phyloP scores from a whole-genome alignment of 371 early-diverging fungal species.

The Syncephalastrum sp. region DNA sequence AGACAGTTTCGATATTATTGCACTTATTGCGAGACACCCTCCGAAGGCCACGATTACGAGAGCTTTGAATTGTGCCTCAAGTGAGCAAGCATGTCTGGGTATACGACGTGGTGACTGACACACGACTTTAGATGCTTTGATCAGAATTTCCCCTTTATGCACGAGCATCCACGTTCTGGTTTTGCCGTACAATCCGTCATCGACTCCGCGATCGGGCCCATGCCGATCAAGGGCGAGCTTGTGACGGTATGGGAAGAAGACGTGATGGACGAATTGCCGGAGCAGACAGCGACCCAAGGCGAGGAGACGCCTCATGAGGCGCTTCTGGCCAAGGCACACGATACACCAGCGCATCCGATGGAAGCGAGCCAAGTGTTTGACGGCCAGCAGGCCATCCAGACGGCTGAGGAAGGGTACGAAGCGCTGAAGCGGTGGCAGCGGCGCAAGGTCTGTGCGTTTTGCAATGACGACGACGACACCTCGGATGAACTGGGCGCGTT shows the following conservation, averaged over 20 bases:
- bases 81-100: slow-evolving; percentile 20
- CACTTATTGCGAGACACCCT: slow-evolving; percentile 76
- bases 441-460: slow-evolving; percentile 71
- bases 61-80: slow-evolving; percentile 72
- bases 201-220: slow-evolving; percentile 48
- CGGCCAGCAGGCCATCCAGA: slow-evolving; percentile 29
- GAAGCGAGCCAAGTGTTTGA: slow-evolving; percentile 42
- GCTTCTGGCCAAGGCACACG: slow-evolving; percentile 10
- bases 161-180: slow-evolving; percentile 74
- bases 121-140: slow-evolving; percentile 64
- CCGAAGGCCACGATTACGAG: slow-evolving; percentile 56
- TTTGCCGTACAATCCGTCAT: slow-evolving; percentile 76
- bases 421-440: slow-evolving; percentile 52
- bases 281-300: background rate
- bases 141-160: slow-evolving; percentile 69
- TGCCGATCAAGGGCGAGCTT: slow-evolving; percentile 57
- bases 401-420: slow-evolving; percentile 43
- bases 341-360: slow-evolving; percentile 4
- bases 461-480: slow-evolving; percentile 70
- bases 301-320: background rate
- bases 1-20: slow-evolving; percentile 77
- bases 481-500: slow-evolving; percentile 55
- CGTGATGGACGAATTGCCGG: slow-evolving; percentile 35
- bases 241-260: slow-evolving; percentile 67
- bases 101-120: too few relatives aligned